These are phyloP conservation scores for Collybiopsis confluens DNA, from an alignment of 768 basidiomycete genomes.

Conservation along the genomic window DNA sequence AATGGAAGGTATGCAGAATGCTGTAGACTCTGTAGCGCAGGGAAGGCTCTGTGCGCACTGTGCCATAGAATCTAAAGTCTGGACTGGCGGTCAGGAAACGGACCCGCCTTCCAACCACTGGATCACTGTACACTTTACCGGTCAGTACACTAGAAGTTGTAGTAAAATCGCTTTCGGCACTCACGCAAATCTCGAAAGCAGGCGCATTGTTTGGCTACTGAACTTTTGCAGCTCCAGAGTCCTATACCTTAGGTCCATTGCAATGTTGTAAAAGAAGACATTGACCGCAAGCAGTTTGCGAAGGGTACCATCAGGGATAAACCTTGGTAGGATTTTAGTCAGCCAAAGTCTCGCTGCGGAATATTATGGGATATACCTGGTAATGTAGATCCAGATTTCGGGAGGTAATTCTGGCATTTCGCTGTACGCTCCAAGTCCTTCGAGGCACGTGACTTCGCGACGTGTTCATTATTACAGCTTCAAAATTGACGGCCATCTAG, in stretches of 20 bases:
- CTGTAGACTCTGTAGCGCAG: constrained; percentile 9
- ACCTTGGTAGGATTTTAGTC: constrained; percentile 9
- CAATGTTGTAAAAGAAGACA: constrained; percentile 26
- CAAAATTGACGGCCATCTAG: not conserved
- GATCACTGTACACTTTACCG: no score
- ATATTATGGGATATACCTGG: constrained; percentile 23
- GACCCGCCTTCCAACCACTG: constrained; percentile 21
- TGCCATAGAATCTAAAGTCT: constrained; percentile 8
- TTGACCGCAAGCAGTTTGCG: constrained; percentile 24
- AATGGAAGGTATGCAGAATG: constrained; percentile 9
- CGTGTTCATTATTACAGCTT: not conserved
- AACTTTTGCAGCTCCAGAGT: constrained; percentile 21
- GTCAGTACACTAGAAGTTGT: not conserved
- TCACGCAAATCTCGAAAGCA: constrained; percentile 19
- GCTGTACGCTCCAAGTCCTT: no score
- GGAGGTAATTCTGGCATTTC: constrained; percentile 20
- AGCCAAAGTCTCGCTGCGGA: no score
- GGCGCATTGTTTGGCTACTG: constrained; percentile 13
- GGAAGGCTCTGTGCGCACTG: not conserved
- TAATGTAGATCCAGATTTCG: constrained; percentile 30
- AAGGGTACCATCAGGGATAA: constrained; percentile 24
- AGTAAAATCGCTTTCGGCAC: constrained; percentile 4
- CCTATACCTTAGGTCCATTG: constrained; percentile 25
- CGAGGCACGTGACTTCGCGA: not conserved
- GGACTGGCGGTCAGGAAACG: constrained; percentile 14